Conservation (phyloP, 768 basidiomycete species). For the Psilocybe azurescens region DNA sequence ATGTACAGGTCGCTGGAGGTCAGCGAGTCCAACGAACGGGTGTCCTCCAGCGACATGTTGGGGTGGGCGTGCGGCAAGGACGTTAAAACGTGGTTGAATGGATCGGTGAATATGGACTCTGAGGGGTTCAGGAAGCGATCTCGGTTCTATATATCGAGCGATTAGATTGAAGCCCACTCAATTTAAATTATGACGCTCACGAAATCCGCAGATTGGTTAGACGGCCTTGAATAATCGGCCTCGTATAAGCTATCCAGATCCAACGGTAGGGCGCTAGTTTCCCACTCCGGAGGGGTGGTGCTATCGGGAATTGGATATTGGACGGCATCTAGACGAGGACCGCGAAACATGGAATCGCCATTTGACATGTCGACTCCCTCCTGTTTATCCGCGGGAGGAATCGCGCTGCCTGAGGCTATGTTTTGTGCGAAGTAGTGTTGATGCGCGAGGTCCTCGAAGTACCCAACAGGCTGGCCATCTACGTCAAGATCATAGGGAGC, state of each 20-base stretch:
- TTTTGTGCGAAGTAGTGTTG: background rate
- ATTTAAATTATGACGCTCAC: background rate
- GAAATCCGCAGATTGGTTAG: background rate
- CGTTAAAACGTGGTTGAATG: background rate
- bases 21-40: too few relatives aligned
- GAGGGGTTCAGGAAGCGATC: background rate
- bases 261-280: background rate
- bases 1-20: background rate
- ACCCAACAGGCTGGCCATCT: background rate
- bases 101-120: background rate
- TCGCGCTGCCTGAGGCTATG: background rate
- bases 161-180: background rate
- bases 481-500: slow-evolving; percentile 3
- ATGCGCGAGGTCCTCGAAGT: slow-evolving; percentile 8
- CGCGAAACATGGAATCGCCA: background rate
- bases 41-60: too few relatives aligned
- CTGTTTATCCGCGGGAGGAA: background rate
- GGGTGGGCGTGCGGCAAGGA: background rate
- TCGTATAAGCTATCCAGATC: background rate
- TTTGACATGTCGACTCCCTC: background rate
- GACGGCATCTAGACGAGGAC: background rate
- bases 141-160: background rate
- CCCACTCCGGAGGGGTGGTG: slow-evolving; percentile 5
- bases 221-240: background rate
- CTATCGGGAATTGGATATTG: slow-evolving; percentile 3